Percentiles rank a stretch among this genome's conserved stretches.
Conservation (phyloP, 2,329 filamentous ascomycete species). For the Cytospora schulzeri region DNA sequence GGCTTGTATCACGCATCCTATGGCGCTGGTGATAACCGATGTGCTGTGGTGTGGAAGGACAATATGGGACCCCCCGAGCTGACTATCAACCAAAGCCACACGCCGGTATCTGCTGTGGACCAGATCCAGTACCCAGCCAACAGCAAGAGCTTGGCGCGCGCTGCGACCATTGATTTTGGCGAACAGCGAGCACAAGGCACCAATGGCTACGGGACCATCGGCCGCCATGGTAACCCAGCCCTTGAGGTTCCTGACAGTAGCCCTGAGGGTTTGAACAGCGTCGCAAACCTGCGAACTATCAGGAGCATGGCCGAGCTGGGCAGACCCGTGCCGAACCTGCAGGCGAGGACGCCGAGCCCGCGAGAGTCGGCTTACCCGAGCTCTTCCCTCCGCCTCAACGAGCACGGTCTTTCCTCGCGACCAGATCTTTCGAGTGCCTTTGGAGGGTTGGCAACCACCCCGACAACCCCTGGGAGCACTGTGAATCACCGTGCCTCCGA, state of each 20-base stretch:
- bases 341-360: constrained; percentile 25
- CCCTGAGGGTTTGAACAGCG: constrained; percentile 61
- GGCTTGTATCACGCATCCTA: constrained; percentile 88
- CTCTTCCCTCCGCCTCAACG: constrained; percentile 24
- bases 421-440: constrained; percentile 23
- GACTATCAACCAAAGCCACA: constrained; percentile 75
- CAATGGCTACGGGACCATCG: constrained; percentile 74
- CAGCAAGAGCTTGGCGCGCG: constrained; percentile 83
- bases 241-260: constrained; percentile 80
- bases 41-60: constrained; percentile 28
- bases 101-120: constrained; percentile 35
- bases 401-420: constrained; percentile 25
- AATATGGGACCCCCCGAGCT: constrained; percentile 54
- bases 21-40: constrained; percentile 78
- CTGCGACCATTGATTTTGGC: constrained; percentile 96
- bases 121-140: constrained; percentile 43
- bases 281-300: constrained; percentile 84
- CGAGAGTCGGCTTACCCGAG: constrained; percentile 24
- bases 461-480: constrained; percentile 38
- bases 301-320: constrained; percentile 92
- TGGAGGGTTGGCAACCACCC: constrained; percentile 34
- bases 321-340: constrained; percentile 19
- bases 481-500: constrained; percentile 35
- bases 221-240: constrained; percentile 76
- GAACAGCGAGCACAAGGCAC: constrained; percentile 63